Conservation (phyloP, 176 grass and related monocot species). For the Zea luxurians region DNA sequence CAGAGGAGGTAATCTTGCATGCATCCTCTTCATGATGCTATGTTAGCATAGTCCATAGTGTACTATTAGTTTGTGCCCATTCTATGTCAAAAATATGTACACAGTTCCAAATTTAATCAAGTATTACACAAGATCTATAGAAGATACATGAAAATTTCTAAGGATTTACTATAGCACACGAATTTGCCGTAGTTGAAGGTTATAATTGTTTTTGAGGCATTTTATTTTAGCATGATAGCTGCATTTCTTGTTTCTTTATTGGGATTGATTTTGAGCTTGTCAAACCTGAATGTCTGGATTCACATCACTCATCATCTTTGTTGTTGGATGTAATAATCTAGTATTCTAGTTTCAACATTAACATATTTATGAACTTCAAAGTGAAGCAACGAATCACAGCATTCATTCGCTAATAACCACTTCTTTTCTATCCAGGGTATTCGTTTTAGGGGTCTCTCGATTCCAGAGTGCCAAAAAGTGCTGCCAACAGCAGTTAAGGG, state of each 20-base stretch:
- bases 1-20: conserved; percentile 77
- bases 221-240: not conserved
- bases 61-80: not conserved
- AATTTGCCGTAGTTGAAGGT: not conserved
- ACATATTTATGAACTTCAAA: not conserved
- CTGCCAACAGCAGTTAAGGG: conserved; percentile 66
- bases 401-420: not conserved
- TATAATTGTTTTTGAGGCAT: not conserved
- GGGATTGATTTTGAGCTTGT: conserved; percentile 17
- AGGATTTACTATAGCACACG: not conserved
- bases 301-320: not conserved
- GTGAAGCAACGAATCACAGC: not conserved
- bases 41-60: not conserved
- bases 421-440: conserved; percentile 63
- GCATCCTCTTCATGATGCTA: conserved; percentile 17
- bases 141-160: not conserved
- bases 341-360: not conserved
- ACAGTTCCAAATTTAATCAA: conserved; percentile 8
- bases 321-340: conserved; percentile 15
- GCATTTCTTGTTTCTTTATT: conserved; percentile 9
- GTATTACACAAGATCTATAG: not conserved
- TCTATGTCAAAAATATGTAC: not conserved
- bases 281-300: conserved; percentile 14
- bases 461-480: conserved; percentile 95
- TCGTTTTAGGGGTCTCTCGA: conserved; percentile 92